phyloP scores from a whole-genome alignment of 371 early-diverging fungal species.

The Chytridium lagenaria region DNA sequence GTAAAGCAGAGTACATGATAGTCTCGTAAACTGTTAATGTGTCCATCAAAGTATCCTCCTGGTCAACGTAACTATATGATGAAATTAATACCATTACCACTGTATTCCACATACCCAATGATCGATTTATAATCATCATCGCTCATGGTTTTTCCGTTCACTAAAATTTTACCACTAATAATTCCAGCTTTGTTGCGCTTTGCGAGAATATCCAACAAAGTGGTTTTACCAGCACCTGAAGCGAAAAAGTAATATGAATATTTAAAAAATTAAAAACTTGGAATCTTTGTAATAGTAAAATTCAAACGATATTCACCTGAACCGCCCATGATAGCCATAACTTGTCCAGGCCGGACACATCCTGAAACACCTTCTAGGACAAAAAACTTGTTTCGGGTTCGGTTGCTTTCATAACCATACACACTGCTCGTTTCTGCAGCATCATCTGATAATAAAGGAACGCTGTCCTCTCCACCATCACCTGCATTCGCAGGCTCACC shows the following conservation, averaged over 20 bases:
- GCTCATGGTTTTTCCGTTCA: conserved; percentile 76
- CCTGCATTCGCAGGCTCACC: background rate
- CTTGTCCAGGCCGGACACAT: conserved; percentile 79
- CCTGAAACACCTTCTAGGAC: conserved; percentile 58
- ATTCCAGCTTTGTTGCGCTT: conserved; percentile 76
- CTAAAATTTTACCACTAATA: conserved; percentile 83
- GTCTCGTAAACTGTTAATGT: conserved; percentile 93
- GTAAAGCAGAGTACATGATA: conserved; percentile 81
- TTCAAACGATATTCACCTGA: conserved; percentile 51
- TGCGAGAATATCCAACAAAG: conserved; percentile 89
- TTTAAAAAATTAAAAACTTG: background rate
- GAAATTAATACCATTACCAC: background rate
- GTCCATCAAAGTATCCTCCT: conserved; percentile 88
- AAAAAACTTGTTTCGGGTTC: background rate
- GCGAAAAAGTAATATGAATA: background rate
- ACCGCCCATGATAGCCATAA: conserved; percentile 82
- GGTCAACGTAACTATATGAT: conserved; percentile 78
- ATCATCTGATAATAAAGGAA: conserved; percentile 20
- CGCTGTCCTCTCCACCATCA: conserved; percentile 10
- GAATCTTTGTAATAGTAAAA: conserved; percentile 18
- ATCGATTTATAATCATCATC: conserved; percentile 57
- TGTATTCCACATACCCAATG: conserved; percentile 31
- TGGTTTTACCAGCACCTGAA: conserved; percentile 78
- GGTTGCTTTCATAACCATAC: background rate
- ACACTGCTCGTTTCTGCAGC: conserved; percentile 6